phyloP scores from a whole-genome alignment of 2,329 filamentous ascomycete genomes.

The Botryotinia calthae region DNA sequence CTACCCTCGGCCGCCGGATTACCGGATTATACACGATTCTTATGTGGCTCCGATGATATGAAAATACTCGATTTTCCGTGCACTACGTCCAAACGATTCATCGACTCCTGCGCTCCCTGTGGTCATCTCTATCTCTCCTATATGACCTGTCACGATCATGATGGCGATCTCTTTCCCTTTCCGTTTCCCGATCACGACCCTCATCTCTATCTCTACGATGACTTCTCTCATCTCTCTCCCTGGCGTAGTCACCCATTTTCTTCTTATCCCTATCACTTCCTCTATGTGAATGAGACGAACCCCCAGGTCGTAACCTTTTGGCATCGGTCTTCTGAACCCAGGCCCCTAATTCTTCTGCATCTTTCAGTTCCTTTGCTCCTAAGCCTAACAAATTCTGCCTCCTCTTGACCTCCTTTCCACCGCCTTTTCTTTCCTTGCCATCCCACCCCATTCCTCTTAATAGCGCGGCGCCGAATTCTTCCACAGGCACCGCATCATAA shows the following conservation, averaged over 20 bases:
- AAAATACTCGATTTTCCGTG: constrained; percentile 4
- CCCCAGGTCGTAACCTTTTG: constrained; percentile 45
- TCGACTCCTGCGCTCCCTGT: constrained; percentile 27
- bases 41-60: neutral
- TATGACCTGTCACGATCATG: constrained; percentile 25
- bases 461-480: constrained; percentile 89
- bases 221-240: constrained; percentile 43
- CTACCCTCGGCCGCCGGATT: too few species aligned
- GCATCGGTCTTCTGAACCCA: constrained; percentile 71
- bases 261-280: constrained; percentile 41
- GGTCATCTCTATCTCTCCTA: constrained; percentile 33
- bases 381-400: constrained; percentile 82
- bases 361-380: constrained; percentile 78
- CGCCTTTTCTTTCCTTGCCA: constrained; percentile 54
- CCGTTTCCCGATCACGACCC: constrained; percentile 36
- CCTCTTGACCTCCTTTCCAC: constrained; percentile 63
- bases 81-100: constrained; percentile 12
- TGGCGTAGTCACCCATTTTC: constrained; percentile 43
- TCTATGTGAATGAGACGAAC: constrained; percentile 26
- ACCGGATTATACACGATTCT: neutral
- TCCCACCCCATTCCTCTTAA: constrained; percentile 97
- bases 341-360: constrained; percentile 69
- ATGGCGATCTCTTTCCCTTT: constrained; percentile 27
- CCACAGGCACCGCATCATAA: constrained; percentile 85
- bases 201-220: constrained; percentile 38